Evolutionary conservation across 257 asterid species (phyloP).

Genomic region (Fraxinus cuspidata): DNA sequence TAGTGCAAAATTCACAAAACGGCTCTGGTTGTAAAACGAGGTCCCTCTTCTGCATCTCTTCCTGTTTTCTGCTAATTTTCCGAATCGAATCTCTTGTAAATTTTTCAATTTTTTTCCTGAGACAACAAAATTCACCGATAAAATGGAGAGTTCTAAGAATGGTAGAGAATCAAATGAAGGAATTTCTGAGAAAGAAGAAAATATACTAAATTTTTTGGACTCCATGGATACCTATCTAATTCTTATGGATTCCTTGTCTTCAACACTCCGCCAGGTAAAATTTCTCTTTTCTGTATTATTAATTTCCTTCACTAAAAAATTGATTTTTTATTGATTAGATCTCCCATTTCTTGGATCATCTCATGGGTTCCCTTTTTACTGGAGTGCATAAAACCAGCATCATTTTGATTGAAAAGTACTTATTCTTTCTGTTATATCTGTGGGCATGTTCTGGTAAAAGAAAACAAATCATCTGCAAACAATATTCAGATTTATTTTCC

Average conservation of each 20-base stretch:
- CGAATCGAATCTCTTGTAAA: not conserved
- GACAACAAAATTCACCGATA: not conserved
- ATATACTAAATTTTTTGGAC: constrained; percentile 63
- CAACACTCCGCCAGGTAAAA: constrained; percentile 84
- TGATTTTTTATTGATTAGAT: constrained; percentile 11
- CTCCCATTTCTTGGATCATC: constrained; percentile 10
- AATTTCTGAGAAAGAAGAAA: constrained; percentile 45
- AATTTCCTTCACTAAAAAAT: not conserved
- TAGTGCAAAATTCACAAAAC: no score
- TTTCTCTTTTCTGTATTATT: constrained; percentile 11
- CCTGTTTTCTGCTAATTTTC: not conserved
- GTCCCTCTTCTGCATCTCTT: not conserved
- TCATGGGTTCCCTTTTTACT: constrained; percentile 6
- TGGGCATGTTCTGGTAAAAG: not conserved
- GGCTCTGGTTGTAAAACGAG: no score
- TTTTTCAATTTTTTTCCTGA: not conserved
- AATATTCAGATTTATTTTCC: not conserved
- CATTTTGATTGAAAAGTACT: constrained; percentile 6
- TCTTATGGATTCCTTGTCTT: constrained; percentile 64
- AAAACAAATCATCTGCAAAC: not conserved
- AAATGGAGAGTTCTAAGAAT: constrained; percentile 38
- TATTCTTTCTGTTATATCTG: not conserved
- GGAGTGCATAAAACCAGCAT: constrained; percentile 7
- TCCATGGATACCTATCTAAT: constrained; percentile 66
- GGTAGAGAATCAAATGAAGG: constrained; percentile 33